These are phyloP conservation scores for Clavispora vitiphila DNA, from an alignment of 805 yeast genomes.

Conservation along the genomic window DNA sequence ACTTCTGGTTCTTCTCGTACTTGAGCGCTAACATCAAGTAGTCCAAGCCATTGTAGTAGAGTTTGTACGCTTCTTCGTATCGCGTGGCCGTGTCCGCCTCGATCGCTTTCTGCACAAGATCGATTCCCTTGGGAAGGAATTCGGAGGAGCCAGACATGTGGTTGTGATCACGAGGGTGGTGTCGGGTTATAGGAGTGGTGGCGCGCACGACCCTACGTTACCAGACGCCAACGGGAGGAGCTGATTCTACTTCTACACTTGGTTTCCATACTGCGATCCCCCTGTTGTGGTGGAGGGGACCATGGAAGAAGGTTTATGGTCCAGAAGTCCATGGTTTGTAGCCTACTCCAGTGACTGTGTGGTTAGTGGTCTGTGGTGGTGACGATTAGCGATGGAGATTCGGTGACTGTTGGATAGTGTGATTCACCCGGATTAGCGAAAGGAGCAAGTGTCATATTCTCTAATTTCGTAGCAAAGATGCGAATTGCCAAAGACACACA, in stretches of 20 bases:
- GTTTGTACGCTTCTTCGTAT: conserved; percentile 90
- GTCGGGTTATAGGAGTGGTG: conserved; percentile 2
- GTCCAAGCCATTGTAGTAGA: conserved; percentile 89
- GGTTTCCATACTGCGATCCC: too few relatives aligned
- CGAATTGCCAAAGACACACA: too few relatives aligned
- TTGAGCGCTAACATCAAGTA: conserved; percentile 93
- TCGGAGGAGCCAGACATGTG: conserved; percentile 43
- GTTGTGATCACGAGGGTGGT: not conserved
- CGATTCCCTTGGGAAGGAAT: conserved; percentile 91
- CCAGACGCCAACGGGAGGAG: not conserved
- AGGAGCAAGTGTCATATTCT: too few relatives aligned
- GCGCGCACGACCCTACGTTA: conserved; percentile 3
- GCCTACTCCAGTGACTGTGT: too few relatives aligned
- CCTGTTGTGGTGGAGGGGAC: too few relatives aligned
- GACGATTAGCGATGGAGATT: too few relatives aligned
- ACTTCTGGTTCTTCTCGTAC: conserved; percentile 82
- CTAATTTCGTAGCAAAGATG: too few relatives aligned
- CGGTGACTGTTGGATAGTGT: too few relatives aligned
- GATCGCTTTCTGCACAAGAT: conserved; percentile 87
- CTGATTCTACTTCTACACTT: not conserved
- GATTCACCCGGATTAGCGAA: too few relatives aligned
- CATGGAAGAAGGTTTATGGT: too few relatives aligned
- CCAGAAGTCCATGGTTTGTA: too few relatives aligned
- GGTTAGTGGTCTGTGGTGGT: too few relatives aligned
- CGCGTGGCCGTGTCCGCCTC: conserved; percentile 87